Percentiles rank a stretch among this genome's conserved stretches.
phyloP scores from a whole-genome alignment of 495 filamentous ascomycete genomes.

The Neurospora sp. region DNA sequence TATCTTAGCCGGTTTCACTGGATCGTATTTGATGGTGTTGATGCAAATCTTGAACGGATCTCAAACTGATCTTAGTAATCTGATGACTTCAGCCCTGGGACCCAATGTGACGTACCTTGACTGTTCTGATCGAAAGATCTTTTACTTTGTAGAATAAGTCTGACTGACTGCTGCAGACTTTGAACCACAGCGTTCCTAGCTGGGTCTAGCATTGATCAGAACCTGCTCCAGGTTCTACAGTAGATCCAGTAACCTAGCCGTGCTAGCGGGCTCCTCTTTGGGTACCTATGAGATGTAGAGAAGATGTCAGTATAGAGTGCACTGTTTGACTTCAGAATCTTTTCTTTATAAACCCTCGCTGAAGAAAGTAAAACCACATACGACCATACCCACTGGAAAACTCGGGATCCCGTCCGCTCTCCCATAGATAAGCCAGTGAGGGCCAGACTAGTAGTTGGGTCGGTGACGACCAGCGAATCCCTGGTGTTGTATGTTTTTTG shows the following conservation, averaged over 20 bases:
- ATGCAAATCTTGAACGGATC: background rate
- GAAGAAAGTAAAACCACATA: conserved; percentile 12
- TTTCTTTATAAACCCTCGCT: background rate
- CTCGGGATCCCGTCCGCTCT: conserved; percentile 38
- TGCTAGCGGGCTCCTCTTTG: too few relatives aligned
- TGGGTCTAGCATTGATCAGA: too few relatives aligned
- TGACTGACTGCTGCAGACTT: too few relatives aligned
- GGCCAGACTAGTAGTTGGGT: conserved; percentile 35
- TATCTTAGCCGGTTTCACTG: too few relatives aligned
- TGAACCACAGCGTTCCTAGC: too few relatives aligned
- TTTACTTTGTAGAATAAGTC: too few relatives aligned
- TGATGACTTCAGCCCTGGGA: background rate
- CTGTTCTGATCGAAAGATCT: too few relatives aligned
- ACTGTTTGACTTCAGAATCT: background rate
- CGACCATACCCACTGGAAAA: conserved; percentile 36
- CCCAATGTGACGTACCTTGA: too few relatives aligned
- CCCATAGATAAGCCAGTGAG: conserved; percentile 2
- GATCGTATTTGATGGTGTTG: background rate
- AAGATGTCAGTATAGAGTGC: too few relatives aligned
- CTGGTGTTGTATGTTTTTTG: conserved; percentile 17
- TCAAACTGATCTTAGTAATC: background rate
- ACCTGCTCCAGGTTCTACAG: too few relatives aligned
- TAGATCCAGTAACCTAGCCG: too few relatives aligned
- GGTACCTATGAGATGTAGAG: too few relatives aligned
- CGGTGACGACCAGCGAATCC: conserved; percentile 32